Evolutionary conservation across 805 yeast species (phyloP), one percentile per base, ranked within the genome.

Genomic region (Millerozyma miso): DNA sequence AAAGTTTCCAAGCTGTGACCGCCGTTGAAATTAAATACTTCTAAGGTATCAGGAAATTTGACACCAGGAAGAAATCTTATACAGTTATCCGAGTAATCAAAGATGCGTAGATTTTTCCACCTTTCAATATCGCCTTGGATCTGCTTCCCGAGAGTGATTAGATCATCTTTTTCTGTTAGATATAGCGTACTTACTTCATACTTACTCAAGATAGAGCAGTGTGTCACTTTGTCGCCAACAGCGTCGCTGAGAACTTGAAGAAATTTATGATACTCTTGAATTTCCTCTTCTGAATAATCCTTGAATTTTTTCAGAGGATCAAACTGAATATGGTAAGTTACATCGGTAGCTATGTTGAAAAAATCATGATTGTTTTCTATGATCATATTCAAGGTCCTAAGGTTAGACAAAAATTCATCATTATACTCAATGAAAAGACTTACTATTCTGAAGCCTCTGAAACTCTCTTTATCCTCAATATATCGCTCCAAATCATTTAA

Each of bases 1-100:
- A 70, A 59, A 3, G 72, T 60, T 34, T 67, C 72, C 37, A 70
- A 54, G 2, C 71, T 60, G 41, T 54, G 54, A 3, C 73, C 65
- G 16, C 74, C 74, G 17, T 71, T 67, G 14, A 70, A 53, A 46
- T 69, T 70, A 41, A 70, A 47, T 3, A 60, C 58, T 45, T 66
- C 67, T 31, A 70, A 48, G 1, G 64, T 41, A 32, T 68, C 71
- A 3, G 74, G 72, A 37, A 70, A 58, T 33, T 51, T 56, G 15
- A 69, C 65, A 2, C 70, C 73, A 4, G 73, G 71, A n/a, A 69
- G 53, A 37, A 60, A 55, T 26, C 68, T 49, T 15, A 69, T 60
- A 40, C 63, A 56, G 49, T 66, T 67, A 34, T 61, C 63, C 6
- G 69, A 65, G 44, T 63, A 69, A 47, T 71, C 76, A 20, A 69